phyloP scores from a whole-genome alignment of 2,329 filamentous ascomycete species.

The Colletotrichum cuscutae region DNA sequence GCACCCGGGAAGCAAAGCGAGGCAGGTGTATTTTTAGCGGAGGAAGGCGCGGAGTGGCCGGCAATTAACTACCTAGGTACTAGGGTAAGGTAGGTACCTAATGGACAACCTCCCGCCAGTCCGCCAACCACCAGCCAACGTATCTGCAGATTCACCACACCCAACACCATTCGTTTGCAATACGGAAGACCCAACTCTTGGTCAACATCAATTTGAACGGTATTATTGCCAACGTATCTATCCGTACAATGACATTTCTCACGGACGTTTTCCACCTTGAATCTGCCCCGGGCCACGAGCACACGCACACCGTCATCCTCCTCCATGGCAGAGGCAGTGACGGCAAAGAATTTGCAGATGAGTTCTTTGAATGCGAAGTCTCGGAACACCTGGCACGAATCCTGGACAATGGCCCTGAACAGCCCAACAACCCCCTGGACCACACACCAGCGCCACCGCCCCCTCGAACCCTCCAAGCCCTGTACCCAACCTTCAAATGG shows the following conservation, averaged over 20 bases:
- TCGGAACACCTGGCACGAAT: constrained; percentile 13
- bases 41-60: no score
- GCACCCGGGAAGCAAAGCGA: no score
- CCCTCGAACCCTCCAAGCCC: constrained; percentile 37
- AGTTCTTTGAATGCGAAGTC: constrained; percentile 52
- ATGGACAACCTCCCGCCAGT: no score
- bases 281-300: constrained; percentile 30
- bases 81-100: no score
- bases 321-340: constrained; percentile 56
- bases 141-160: no score
- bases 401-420: constrained; percentile 7
- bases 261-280: not conserved
- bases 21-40: no score
- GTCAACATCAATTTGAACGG: not conserved
- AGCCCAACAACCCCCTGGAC: not conserved
- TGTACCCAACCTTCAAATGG: constrained; percentile 41
- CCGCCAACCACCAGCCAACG: no score
- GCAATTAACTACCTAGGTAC: no score
- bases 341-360: constrained; percentile 48
- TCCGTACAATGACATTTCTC: not conserved
- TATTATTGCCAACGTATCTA: not conserved
- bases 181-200: no score
- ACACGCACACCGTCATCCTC: constrained; percentile 58
- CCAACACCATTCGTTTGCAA: no score
- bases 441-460: not conserved